These are phyloP conservation scores for Sporobolomyces pararoseus DNA, from an alignment of 768 basidiomycete genomes.

Conservation along the genomic window DNA sequence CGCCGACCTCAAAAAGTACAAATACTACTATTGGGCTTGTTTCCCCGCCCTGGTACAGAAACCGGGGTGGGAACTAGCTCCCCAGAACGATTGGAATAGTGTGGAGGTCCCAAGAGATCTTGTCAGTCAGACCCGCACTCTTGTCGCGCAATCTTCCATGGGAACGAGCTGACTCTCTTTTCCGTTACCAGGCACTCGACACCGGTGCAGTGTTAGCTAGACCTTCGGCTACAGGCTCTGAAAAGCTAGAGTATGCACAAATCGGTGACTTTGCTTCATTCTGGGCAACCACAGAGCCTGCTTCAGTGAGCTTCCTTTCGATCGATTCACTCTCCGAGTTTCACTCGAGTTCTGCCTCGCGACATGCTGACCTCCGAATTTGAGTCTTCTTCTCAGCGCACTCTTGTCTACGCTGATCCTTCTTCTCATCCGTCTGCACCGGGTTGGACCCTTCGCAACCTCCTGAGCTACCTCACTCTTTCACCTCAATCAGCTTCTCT, in stretches of 20 bases:
- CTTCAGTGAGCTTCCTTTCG: constrained; percentile 7
- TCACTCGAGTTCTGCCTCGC: background rate
- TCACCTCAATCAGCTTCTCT: constrained; percentile 51
- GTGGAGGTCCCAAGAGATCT: background rate
- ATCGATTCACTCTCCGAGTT: too few species aligned
- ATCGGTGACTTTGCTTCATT: constrained; percentile 27
- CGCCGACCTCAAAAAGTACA: constrained; percentile 97
- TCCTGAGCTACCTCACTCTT: constrained; percentile 67
- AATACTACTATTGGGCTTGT: constrained; percentile 96
- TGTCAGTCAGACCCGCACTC: background rate
- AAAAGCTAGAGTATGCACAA: background rate
- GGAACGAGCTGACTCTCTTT: too few species aligned
- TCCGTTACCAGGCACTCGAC: background rate
- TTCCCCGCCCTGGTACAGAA: constrained; percentile 88
- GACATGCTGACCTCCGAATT: background rate
- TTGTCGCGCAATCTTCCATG: background rate
- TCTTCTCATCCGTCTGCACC: constrained; percentile 70
- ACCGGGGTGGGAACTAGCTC: constrained; percentile 54
- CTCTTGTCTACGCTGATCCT: constrained; percentile 74
- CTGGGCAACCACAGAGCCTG: constrained; percentile 21
- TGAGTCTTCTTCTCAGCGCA: constrained; percentile 48
- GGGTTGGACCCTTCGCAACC: constrained; percentile 90
- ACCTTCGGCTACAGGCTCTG: background rate
- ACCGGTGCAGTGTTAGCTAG: background rate
- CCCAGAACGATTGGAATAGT: background rate